These are phyloP conservation scores for Ogataea nitratoaversa DNA, from an alignment of 805 yeast genomes.

Conservation along the genomic window DNA sequence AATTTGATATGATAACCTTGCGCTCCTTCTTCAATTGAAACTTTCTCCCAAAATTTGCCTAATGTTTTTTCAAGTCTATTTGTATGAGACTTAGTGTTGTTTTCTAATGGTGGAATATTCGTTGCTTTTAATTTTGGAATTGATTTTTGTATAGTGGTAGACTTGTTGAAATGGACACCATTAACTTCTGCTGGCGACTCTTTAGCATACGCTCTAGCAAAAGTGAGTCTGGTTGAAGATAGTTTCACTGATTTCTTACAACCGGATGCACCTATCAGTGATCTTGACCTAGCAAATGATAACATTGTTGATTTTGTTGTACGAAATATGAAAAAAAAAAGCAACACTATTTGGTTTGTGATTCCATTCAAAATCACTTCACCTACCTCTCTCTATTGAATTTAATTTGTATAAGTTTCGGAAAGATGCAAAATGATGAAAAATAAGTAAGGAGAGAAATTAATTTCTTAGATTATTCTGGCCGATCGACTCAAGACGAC, in stretches of 20 bases:
- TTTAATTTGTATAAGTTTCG: too few relatives aligned
- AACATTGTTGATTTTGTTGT: background rate
- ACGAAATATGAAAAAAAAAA: too few relatives aligned
- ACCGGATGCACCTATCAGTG: background rate
- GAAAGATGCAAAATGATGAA: too few relatives aligned
- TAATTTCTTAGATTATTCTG: too few relatives aligned
- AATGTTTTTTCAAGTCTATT: conserved; percentile 67
- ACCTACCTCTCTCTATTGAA: too few relatives aligned
- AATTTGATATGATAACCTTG: conserved; percentile 51
- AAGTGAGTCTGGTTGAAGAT: background rate
- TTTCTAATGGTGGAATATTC: conserved; percentile 32
- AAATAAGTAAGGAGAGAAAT: too few relatives aligned
- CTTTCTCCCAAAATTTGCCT: conserved; percentile 79
- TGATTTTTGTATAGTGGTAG: background rate
- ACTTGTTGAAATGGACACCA: conserved; percentile 6
- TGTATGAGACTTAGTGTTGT: conserved; percentile 55
- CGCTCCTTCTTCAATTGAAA: conserved; percentile 34
- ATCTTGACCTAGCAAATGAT: background rate
- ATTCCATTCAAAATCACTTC: too few relatives aligned
- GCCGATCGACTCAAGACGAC: too few relatives aligned
- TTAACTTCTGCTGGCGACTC: conserved; percentile 7
- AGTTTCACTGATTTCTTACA: background rate
- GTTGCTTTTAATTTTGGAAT: background rate
- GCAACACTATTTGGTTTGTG: too few relatives aligned
- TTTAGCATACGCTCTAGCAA: conserved; percentile 9